Base-by-base conservation (phyloP, 1,284 basidiomycete genomes). In the Fistulina hepatica region DNA sequence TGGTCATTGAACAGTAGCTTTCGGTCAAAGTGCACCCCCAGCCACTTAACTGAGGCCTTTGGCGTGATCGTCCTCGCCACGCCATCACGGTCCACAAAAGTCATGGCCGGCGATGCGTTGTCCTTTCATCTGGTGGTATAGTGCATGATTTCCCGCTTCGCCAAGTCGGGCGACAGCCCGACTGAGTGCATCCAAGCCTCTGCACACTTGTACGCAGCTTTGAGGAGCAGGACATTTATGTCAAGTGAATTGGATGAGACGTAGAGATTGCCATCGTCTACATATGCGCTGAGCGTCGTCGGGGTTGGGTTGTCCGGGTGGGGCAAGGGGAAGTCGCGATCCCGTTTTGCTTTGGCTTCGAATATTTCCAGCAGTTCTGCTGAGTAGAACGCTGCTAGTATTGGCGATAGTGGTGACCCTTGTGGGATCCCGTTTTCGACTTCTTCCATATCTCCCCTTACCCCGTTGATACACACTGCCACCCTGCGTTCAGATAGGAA, bases 91-190 rank as follows among this genome's bases (percentile, higher is more conserved):
- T 49, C 44, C 0, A 19, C 10, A 13, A 47, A 26, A 6, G 13
- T n/a, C 11, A 50, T 44, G 2, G 34, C 16, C 0, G 44, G 21
- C n/a, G n/a, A n/a, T n/a, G n/a, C n/a, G 24, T 25, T n/a, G 9
- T 25, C n/a, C 24, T 25, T 25, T 9, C n/a, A n/a, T n/a, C 24
- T 9, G 24, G 9, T 9, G 0, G 49, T 44, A 40, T 53, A 57
- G 42, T 55, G 52, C 37, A 48, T 47, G 0, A 55, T 42, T 13
- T 56, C 54, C 7, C 41, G 21, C 40, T 56, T 55, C 6, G 30
- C 26, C 1, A 24, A 12, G 32, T 56, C 54, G 6, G 40, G 16
- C 23, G 30, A 33, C 2, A 55, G 44, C 0, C 53, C 54, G 3
- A 42, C 42, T 2, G 11, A 32, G 2, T 13, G 6, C 3, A 50